Evolutionary conservation across 331 rosid species (phyloP).

Genomic region (Pyracantha coccinea): DNA sequence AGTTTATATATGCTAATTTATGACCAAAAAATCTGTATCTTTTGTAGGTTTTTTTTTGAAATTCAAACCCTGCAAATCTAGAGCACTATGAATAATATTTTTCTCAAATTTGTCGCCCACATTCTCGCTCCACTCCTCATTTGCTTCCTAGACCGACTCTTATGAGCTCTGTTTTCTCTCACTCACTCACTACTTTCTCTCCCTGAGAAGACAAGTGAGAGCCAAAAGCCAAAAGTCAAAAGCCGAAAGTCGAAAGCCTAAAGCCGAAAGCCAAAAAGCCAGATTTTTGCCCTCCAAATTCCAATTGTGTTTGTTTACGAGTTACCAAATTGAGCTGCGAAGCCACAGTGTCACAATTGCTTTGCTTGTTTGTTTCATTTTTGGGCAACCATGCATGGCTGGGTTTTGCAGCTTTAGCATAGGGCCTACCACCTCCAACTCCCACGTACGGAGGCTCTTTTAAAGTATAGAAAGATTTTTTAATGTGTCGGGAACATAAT

Average conservation of each 20-base stretch:
- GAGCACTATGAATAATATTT: conserved; percentile 23
- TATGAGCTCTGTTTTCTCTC: conserved; percentile 16
- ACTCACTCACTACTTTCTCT: conserved; percentile 29
- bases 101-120: conserved; percentile 31
- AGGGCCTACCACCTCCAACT: conserved; percentile 11
- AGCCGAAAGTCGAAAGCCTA: too few relatives aligned
- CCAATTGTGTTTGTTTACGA: conserved; percentile 4
- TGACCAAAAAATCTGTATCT: conserved; percentile 1
- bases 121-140: conserved; percentile 57
- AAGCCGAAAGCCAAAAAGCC: neutral
- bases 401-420: neutral
- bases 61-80: conserved; percentile 38
- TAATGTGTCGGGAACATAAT: too few relatives aligned
- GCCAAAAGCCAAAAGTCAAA: too few relatives aligned
- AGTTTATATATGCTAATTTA: neutral
- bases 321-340: conserved; percentile 23
- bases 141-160: conserved; percentile 46
- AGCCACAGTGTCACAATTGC: conserved; percentile 22
- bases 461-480: neutral
- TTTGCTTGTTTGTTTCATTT: conserved; percentile 19
- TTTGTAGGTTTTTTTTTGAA: conserved; percentile 5
- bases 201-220: neutral
- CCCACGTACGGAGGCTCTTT: neutral
- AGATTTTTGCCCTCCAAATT: conserved; percentile 7
- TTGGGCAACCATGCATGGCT: conserved; percentile 8